phyloP scores from a whole-genome alignment of 2,329 filamentous ascomycete genomes.

The Aspergillus piperis region DNA sequence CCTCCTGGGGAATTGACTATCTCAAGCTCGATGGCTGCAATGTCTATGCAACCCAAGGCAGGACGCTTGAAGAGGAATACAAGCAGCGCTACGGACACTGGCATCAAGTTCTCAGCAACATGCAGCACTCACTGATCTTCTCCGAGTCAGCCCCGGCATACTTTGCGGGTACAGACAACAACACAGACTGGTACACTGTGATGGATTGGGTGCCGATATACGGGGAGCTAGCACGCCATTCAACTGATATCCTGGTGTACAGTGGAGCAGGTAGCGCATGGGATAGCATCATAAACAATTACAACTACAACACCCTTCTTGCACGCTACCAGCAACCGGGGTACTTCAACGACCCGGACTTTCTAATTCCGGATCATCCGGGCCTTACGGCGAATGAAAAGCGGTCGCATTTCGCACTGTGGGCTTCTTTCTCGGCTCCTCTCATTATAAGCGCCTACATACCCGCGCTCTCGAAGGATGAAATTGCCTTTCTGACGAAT shows the following conservation, averaged over 20 bases:
- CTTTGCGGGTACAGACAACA: slow-evolving; percentile 40
- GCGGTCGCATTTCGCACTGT: slow-evolving; percentile 54
- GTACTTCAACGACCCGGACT: slow-evolving; percentile 53
- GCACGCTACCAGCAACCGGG: slow-evolving; percentile 49
- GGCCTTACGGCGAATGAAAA: slow-evolving; percentile 48
- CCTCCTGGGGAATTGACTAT: slow-evolving; percentile 46
- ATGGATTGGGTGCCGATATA: slow-evolving; percentile 48
- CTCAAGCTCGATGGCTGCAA: slow-evolving; percentile 54
- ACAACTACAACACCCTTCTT: slow-evolving; percentile 47
- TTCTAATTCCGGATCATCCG: slow-evolving; percentile 53
- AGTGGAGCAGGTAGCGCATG: slow-evolving; percentile 45
- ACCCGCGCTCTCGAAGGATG: slow-evolving; percentile 36
- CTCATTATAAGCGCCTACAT: slow-evolving; percentile 53
- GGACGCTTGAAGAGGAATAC: slow-evolving; percentile 29
- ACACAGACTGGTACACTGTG: slow-evolving; percentile 49
- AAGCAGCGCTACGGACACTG: slow-evolving; percentile 43
- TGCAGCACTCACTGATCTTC: slow-evolving; percentile 45
- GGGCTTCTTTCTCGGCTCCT: slow-evolving; percentile 53
- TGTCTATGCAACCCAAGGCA: slow-evolving; percentile 27
- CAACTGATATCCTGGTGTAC: slow-evolving; percentile 47
- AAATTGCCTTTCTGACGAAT: slow-evolving; percentile 44
- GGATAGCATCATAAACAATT: slow-evolving; percentile 54
- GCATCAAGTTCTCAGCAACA: slow-evolving; percentile 43
- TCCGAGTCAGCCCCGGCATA: slow-evolving; percentile 52
- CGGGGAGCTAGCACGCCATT: slow-evolving; percentile 50